Conservation (phyloP, 2,329 filamentous ascomycete genomes). For the Aspergillus sojae region DNA sequence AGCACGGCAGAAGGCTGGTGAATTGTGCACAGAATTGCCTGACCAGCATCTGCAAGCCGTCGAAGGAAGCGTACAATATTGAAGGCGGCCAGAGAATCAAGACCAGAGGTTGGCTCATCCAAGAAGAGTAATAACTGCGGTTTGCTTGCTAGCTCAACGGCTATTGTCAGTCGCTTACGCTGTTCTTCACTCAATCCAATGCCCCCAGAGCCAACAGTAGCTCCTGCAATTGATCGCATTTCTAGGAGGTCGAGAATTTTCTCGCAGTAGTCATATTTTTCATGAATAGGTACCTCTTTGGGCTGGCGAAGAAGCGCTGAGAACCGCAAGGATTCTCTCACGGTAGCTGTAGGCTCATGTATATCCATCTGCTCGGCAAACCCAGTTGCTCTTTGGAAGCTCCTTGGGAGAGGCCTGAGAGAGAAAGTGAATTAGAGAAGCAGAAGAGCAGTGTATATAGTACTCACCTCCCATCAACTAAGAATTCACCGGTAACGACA, state of each 20-base stretch:
- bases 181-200: conserved; percentile 67
- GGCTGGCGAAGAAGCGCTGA: conserved; percentile 67
- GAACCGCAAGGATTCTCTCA: conserved; percentile 67
- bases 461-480: conserved; percentile 49
- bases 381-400: conserved; percentile 57
- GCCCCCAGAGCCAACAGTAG: conserved; percentile 62
- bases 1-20: conserved; percentile 85
- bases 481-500: conserved; percentile 45
- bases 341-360: conserved; percentile 67
- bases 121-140: conserved; percentile 64
- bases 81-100: conserved; percentile 71
- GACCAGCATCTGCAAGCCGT: conserved; percentile 71
- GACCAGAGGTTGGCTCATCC: conserved; percentile 65
- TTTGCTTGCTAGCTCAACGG: conserved; percentile 64
- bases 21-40: conserved; percentile 88
- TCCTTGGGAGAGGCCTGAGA: conserved; percentile 43
- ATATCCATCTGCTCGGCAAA: conserved; percentile 68
- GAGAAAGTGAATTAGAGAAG: not conserved
- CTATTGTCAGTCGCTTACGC: conserved; percentile 67
- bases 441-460: not conserved
- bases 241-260: conserved; percentile 70
- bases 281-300: conserved; percentile 56
- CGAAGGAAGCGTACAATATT: conserved; percentile 65
- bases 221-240: conserved; percentile 68
- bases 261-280: conserved; percentile 71